Evolutionary conservation across 305 asterid genomes (phyloP).

Genomic region (Petunia hybrid): DNA sequence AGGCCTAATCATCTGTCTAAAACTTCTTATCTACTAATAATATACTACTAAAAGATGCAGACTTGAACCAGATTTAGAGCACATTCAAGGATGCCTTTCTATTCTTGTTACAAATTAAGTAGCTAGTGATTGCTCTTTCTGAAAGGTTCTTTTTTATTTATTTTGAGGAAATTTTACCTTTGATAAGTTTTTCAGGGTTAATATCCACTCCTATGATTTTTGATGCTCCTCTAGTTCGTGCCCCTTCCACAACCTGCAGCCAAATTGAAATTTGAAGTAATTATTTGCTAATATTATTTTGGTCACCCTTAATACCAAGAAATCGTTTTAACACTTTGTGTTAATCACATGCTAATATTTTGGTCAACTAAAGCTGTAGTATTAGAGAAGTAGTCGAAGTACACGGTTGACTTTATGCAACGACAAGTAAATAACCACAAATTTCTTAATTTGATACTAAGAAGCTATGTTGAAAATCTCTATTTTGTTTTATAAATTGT

Average conservation of each 20-base stretch:
- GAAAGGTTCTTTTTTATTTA: not conserved
- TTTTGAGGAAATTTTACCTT: constrained; percentile 49
- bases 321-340: not conserved
- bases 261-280: not conserved
- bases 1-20: not conserved
- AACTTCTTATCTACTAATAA: too few relatives aligned
- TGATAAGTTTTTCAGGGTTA: constrained; percentile 60
- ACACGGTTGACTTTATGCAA: not conserved
- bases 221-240: constrained; percentile 80
- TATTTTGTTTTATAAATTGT: not conserved
- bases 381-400: not conserved
- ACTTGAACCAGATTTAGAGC: not conserved
- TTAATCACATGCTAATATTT: not conserved
- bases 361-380: not conserved
- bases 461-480: not conserved
- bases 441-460: not conserved
- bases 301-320: not conserved
- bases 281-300: not conserved
- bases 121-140: not conserved
- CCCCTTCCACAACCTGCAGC: constrained; percentile 86
- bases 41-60: too few relatives aligned
- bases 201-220: constrained; percentile 88
- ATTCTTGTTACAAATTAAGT: not conserved
- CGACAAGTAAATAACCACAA: not conserved
- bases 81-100: not conserved